phyloP scores from a whole-genome alignment of 1,139 yeast genomes.

The Nakaseomyces nivariensis region DNA sequence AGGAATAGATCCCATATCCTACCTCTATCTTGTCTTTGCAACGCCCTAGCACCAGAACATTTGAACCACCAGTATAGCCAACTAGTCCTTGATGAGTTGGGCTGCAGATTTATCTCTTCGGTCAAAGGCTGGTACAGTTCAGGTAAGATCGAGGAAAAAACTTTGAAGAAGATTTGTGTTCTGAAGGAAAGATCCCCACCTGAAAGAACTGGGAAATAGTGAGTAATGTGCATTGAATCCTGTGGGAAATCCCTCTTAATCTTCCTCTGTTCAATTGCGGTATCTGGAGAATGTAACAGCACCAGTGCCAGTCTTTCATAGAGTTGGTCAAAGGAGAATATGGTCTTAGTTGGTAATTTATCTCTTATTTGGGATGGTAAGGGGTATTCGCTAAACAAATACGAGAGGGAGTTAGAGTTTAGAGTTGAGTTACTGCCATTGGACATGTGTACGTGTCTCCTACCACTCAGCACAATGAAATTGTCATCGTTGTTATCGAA shows the following conservation, averaged over 20 bases:
- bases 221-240: constrained; percentile 9
- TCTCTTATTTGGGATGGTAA: constrained; percentile 16
- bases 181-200: constrained; percentile 48
- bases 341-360: constrained; percentile 13
- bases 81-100: constrained; percentile 54
- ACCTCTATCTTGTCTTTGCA: constrained; percentile 75
- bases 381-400: constrained; percentile 25
- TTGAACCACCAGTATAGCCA: constrained; percentile 96
- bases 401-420: constrained; percentile 7
- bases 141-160: constrained; percentile 58
- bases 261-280: constrained; percentile 18
- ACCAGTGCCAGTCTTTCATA: constrained; percentile 72
- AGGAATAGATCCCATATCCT: constrained; percentile 80
- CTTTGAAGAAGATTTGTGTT: constrained; percentile 45
- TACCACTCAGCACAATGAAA: constrained; percentile 22
- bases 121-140: constrained; percentile 68
- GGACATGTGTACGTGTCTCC: constrained; percentile 14
- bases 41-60: constrained; percentile 82
- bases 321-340: constrained; percentile 44
- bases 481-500: constrained; percentile 8
- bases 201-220: constrained; percentile 38
- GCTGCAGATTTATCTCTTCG: constrained; percentile 66
- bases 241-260: constrained; percentile 12
- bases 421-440: constrained; percentile 1
- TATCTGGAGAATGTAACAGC: constrained; percentile 60